Percentiles rank a stretch among this genome's conserved stretches.
Evolutionary conservation across 2,329 filamentous ascomycete species (phyloP).

Genomic region (Aspergillus latus): DNA sequence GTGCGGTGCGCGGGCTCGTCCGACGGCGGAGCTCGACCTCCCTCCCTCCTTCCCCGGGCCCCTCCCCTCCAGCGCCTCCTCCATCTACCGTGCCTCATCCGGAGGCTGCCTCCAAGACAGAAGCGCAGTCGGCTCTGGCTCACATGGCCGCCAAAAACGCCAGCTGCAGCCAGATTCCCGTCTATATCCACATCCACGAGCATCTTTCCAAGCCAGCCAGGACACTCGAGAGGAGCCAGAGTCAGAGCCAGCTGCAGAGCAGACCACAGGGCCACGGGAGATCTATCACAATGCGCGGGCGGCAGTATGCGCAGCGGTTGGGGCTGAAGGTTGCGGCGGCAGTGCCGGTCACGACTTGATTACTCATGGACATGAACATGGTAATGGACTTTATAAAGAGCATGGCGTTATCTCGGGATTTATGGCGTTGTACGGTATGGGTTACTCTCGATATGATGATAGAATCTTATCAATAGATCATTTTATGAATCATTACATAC

Average conservation of each 20-base stretch:
- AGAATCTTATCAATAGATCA: background rate
- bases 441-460: background rate
- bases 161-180: conserved; percentile 3
- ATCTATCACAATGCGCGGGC: background rate
- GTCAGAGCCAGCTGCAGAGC: background rate
- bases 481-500: conserved; percentile 3
- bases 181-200: conserved; percentile 1
- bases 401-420: too few species aligned
- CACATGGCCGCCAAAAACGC: background rate
- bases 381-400: background rate
- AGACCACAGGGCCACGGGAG: background rate
- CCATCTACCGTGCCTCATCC: background rate
- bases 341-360: background rate
- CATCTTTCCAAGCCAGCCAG: background rate
- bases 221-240: background rate
- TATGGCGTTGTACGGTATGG: too few species aligned
- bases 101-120: background rate
- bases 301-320: conserved; percentile 1
- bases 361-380: background rate
- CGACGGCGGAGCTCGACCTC: background rate
- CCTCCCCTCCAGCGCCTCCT: too few species aligned
- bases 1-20: background rate
- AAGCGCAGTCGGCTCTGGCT: background rate
- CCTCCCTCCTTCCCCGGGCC: background rate
- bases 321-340: background rate